A percentile compares a stretch with the other conserved stretches of the same genome.
These are phyloP conservation scores for Seiridium unicorne DNA, from an alignment of 2,329 filamentous ascomycete species.

Conservation along the genomic window DNA sequence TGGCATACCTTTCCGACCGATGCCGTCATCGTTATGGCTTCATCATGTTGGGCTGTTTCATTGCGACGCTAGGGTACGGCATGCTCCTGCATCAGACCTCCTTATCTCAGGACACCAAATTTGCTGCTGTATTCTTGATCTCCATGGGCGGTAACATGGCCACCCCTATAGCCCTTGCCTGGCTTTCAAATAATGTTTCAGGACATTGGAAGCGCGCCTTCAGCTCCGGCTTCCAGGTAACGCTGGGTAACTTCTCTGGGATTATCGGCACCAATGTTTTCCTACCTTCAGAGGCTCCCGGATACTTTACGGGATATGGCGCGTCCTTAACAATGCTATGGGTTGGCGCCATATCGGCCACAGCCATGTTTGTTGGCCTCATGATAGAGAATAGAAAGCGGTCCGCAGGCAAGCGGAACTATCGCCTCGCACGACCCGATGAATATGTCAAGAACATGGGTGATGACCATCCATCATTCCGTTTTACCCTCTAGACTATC, in stretches of 20 bases:
- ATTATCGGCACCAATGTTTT: conserved; percentile 35
- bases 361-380: conserved; percentile 37
- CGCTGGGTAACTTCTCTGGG: conserved; percentile 44
- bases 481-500: conserved; percentile 29
- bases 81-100: conserved; percentile 29
- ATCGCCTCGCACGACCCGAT: conserved; percentile 31
- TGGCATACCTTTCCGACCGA: conserved; percentile 31
- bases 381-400: conserved; percentile 43
- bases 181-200: conserved; percentile 51
- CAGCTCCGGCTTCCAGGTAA: conserved; percentile 46
- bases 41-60: conserved; percentile 24
- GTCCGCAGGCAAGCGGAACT: conserved; percentile 43
- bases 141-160: conserved; percentile 30
- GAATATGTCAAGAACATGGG: conserved; percentile 46
- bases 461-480: conserved; percentile 49
- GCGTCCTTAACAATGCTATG: conserved; percentile 29
- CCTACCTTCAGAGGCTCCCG: conserved; percentile 27
- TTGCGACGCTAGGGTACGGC: conserved; percentile 30
- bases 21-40: conserved; percentile 32
- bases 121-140: conserved; percentile 34
- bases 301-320: conserved; percentile 35
- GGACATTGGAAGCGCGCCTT: conserved; percentile 52
- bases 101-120: conserved; percentile 27
- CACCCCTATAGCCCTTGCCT: conserved; percentile 37
- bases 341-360: conserved; percentile 30